Evolutionary conservation across 176 grass and related monocot species (phyloP).

Genomic region (Zizania latifolia): DNA sequence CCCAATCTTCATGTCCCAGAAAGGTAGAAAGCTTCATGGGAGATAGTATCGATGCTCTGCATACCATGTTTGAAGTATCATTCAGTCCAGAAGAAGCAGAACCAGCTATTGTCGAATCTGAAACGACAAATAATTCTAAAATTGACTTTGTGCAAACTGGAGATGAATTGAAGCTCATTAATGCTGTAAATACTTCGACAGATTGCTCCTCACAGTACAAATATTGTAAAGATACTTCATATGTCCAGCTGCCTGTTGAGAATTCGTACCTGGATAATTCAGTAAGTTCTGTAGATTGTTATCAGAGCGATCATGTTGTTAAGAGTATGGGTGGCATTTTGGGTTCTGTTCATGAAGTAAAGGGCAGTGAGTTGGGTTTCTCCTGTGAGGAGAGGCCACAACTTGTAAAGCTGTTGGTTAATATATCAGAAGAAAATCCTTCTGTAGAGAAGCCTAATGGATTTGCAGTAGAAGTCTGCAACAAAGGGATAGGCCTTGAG

Average conservation of each 20-base stretch:
- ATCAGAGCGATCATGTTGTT: slow-evolving; percentile 21
- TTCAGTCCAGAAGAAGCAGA: slow-evolving; percentile 6
- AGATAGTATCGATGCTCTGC: neutral
- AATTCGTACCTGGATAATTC: slow-evolving; percentile 5
- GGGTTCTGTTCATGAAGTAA: slow-evolving; percentile 2
- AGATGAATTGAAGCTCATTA: slow-evolving; percentile 4
- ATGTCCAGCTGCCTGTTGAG: slow-evolving; percentile 20
- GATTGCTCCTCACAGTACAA: slow-evolving; percentile 15
- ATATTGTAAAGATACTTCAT: slow-evolving; percentile 8
- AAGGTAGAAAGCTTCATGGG: slow-evolving; percentile 3
- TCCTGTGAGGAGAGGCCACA: slow-evolving; percentile 17
- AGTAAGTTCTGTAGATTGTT: slow-evolving; percentile 12
- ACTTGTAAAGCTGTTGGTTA: neutral
- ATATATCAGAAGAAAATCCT: neutral
- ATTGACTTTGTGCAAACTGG: neutral
- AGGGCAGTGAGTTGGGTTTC: slow-evolving; percentile 23
- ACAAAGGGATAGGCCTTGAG: slow-evolving; percentile 3
- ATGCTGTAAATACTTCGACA: slow-evolving; percentile 9
- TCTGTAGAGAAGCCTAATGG: neutral
- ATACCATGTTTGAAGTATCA: slow-evolving; percentile 21
- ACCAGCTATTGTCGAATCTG: slow-evolving; percentile 3
- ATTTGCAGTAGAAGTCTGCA: slow-evolving; percentile 8
- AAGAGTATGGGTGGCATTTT: neutral
- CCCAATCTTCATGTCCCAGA: slow-evolving; percentile 11
- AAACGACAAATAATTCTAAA: neutral